Evolutionary conservation across 23 red algal genomes (phyloP).

Genomic region (Gracilaria caudata): DNA sequence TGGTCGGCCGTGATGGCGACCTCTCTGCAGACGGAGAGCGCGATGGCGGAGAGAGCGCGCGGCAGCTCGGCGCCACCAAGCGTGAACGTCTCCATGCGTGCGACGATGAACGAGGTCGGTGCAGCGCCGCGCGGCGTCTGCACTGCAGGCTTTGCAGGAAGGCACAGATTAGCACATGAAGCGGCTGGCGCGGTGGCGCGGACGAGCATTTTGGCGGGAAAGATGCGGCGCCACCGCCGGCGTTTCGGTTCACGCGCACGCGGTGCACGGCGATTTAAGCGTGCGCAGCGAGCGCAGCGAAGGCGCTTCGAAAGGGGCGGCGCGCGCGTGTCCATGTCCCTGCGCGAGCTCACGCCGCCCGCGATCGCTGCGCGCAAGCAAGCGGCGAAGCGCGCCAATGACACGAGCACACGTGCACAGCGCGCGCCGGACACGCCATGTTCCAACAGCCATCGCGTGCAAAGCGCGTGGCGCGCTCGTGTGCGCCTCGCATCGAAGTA

Average conservation of each 20-base stretch:
- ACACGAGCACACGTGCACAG: not conserved
- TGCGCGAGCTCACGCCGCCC: not conserved
- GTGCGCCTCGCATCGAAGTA: not conserved
- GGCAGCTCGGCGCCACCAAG: constrained; percentile 8
- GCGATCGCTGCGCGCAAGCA: not conserved
- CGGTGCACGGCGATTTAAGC: not conserved
- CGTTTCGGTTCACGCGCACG: not conserved
- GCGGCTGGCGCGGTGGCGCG: not conserved
- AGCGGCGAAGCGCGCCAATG: not conserved
- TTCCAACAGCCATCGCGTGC: not conserved
- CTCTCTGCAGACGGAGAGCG: constrained; percentile 25
- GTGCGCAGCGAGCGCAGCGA: constrained; percentile 30
- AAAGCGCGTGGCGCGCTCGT: not conserved
- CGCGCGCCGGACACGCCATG: not conserved
- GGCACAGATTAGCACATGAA: no score
- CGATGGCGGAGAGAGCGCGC: not conserved
- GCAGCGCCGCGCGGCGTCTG: not conserved
- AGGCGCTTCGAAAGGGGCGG: no score
- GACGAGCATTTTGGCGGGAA: constrained; percentile 7
- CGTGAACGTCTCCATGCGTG: not conserved
- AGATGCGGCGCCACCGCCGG: not conserved
- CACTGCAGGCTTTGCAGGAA: no score
- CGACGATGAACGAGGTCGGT: not conserved
- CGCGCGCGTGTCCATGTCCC: constrained; percentile 5
- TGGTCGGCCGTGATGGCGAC: constrained; percentile 25